These are phyloP conservation scores for Cyanidioschyzon merolae DNA, from an alignment of 23 red algal species.

Conservation along the genomic window DNA sequence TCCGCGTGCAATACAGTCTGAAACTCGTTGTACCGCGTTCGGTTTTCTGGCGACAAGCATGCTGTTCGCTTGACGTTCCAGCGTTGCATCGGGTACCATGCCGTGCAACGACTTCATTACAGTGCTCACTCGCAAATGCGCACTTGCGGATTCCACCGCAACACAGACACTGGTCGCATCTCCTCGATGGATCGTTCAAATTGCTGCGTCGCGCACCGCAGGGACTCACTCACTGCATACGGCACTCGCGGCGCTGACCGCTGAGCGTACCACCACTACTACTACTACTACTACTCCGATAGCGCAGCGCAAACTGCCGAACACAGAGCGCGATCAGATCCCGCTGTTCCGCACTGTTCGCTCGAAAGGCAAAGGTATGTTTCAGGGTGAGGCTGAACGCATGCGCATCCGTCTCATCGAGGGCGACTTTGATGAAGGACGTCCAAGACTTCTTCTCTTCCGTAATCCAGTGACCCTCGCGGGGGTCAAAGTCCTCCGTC, in stretches of 20 bases:
- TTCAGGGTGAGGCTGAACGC: slow-evolving; percentile 19
- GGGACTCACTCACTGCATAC: background rate
- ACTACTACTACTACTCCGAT: background rate
- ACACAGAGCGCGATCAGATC: slow-evolving; percentile 26
- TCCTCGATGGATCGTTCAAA: too few species aligned
- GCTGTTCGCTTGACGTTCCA: too few species aligned
- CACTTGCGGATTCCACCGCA: too few species aligned
- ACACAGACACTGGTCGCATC: too few species aligned
- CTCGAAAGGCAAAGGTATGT: slow-evolving; percentile 30
- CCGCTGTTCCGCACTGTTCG: slow-evolving; percentile 19
- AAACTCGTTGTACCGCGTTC: too few species aligned
- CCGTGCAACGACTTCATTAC: too few species aligned
- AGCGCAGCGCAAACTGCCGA: slow-evolving; percentile 21
- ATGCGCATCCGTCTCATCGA: slow-evolving; percentile 21
- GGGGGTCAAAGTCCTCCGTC: background rate
- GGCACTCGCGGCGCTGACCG: background rate
- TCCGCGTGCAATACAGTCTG: too few species aligned
- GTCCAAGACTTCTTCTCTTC: slow-evolving; percentile 28
- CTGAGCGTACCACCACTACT: too few species aligned
- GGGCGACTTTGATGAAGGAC: background rate
- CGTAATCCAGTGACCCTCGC: slow-evolving; percentile 24
- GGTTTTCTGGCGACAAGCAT: too few species aligned
- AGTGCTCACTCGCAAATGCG: too few species aligned
- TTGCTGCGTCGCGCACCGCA: too few species aligned
- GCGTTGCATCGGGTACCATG: too few species aligned